Base-by-base conservation (phyloP, 2,329 filamentous ascomycete species). In the Pyrenochaeta sp. region DNA sequence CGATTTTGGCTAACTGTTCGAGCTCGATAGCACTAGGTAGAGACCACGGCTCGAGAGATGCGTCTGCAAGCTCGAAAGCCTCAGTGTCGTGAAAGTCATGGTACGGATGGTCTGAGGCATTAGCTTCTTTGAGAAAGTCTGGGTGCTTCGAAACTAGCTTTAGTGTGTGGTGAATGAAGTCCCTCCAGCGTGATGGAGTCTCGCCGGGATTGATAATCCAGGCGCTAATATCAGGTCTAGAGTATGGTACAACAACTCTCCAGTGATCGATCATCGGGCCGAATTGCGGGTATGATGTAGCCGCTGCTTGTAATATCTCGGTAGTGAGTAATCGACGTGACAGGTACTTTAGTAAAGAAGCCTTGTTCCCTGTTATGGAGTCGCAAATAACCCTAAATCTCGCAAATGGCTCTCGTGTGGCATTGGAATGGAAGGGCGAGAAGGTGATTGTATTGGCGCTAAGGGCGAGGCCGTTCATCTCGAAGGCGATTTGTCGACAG, bases 401-500 rank as follows among this genome's bases (percentile, higher is more conserved):
- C n/a, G n/a, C n/a, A n/a, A n/a, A n/a, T n/a, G n/a, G n/a, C n/a
- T n/a, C n/a, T n/a, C n/a, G n/a, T n/a, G n/a, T n/a, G n/a, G n/a
- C n/a, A n/a, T n/a, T n/a, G n/a, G n/a, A n/a, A n/a, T n/a, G n/a
- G n/a, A n/a, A n/a, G n/a, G n/a, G n/a, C n/a, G 24, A 27, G 12
- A 44, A 44, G 3, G 42, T 44, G 6, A 52, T 36, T 9, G 24
- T 27, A 24, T 52, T 52, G 5, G 19, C 6, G 5, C 15, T 15
- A 5, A 62, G 22, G 15, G 56, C 50, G 13, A 62, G 13, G 3
- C 56, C 56, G 3, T n/a, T 19, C 32, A 57, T 47, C 24, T 59
- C 60, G 7, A 2, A 24, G 9, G 60, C 50, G 12, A 59, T n/a
- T 24, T 54, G 47, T n/a, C 36, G 50, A n/a, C 60, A 59, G 7